Conservation (phyloP, 225 moss, liverwort and hornwort genomes). For the Bryoerythrophyllum caledonicum region DNA sequence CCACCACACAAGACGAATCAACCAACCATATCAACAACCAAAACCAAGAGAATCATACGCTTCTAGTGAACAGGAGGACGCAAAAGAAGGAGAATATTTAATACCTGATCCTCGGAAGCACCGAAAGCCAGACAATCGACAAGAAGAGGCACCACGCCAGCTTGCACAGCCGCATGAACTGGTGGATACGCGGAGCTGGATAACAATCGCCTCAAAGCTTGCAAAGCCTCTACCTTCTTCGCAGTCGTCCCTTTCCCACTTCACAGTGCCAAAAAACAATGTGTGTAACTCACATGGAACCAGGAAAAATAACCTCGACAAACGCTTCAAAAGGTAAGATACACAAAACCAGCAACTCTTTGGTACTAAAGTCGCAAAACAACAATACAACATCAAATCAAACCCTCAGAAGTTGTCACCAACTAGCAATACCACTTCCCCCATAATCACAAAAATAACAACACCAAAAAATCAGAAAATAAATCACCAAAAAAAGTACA, state of each 20-base stretch:
- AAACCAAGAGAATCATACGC: neutral
- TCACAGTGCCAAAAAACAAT: slow-evolving; percentile 31
- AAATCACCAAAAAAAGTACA: too few relatives aligned
- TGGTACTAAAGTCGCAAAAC: too few relatives aligned
- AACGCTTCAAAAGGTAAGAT: neutral
- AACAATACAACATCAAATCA: too few relatives aligned
- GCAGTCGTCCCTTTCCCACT: slow-evolving; percentile 65
- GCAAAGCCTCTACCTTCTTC: slow-evolving; percentile 83
- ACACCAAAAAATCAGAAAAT: too few relatives aligned
- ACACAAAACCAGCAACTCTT: too few relatives aligned
- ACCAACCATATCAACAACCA: neutral
- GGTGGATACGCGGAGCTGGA: slow-evolving; percentile 82
- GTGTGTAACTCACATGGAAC: slow-evolving; percentile 5
- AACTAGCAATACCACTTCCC: too few relatives aligned
- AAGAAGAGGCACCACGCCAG: slow-evolving; percentile 83
- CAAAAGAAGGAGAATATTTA: slow-evolving; percentile 10
- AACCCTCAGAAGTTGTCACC: too few relatives aligned
- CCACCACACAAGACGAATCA: slow-evolving; percentile 24
- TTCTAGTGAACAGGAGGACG: neutral
- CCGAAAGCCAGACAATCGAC: slow-evolving; percentile 84
- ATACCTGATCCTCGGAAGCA: slow-evolving; percentile 89
- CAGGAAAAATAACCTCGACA: neutral
- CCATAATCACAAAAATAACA: too few relatives aligned
- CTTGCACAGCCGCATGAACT: slow-evolving; percentile 79
- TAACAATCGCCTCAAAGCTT: slow-evolving; percentile 68